A percentile compares a stretch with the other conserved stretches of the same genome.
These are phyloP conservation scores for Trichoderma cornu-damae DNA, from an alignment of 2,329 filamentous ascomycete genomes.

Conservation along the genomic window DNA sequence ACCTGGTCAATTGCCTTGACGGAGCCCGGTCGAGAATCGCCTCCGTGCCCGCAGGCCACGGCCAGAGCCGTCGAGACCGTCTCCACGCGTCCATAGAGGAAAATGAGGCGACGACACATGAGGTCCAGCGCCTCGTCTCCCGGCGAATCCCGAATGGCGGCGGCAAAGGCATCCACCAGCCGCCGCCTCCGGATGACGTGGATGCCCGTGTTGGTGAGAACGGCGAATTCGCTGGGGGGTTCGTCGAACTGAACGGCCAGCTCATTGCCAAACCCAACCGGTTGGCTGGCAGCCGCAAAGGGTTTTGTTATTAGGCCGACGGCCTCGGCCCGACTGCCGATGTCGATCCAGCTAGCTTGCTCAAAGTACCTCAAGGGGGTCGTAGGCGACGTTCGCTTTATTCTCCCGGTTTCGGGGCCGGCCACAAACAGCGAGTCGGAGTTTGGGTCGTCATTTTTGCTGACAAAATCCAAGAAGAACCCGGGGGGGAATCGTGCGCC, in stretches of 20 bases:
- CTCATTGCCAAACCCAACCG: slow-evolving; percentile 87
- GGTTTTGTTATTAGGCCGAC: slow-evolving; percentile 71
- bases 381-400: slow-evolving; percentile 55
- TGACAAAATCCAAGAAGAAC: slow-evolving; percentile 82
- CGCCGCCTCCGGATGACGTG: slow-evolving; percentile 78
- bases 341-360: slow-evolving; percentile 70
- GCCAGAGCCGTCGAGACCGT: slow-evolving; percentile 86
- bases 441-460: slow-evolving; percentile 55
- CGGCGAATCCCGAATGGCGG: slow-evolving; percentile 66
- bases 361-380: slow-evolving; percentile 64
- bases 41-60: slow-evolving; percentile 89
- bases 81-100: slow-evolving; percentile 80
- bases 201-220: slow-evolving; percentile 86
- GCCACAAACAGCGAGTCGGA: slow-evolving; percentile 74
- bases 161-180: slow-evolving; percentile 87
- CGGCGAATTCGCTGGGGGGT: slow-evolving; percentile 73
- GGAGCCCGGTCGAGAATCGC: slow-evolving; percentile 66
- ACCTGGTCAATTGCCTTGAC: slow-evolving; percentile 76
- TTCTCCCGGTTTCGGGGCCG: slow-evolving; percentile 81
- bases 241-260: slow-evolving; percentile 93
- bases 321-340: slow-evolving; percentile 69
- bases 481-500: slow-evolving; percentile 72
- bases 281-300: slow-evolving; percentile 62
- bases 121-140: slow-evolving; percentile 76
- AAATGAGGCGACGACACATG: slow-evolving; percentile 78